Evolutionary conservation across 129 eudicot species (phyloP).

Genomic region (Oenanthe sinensis): DNA sequence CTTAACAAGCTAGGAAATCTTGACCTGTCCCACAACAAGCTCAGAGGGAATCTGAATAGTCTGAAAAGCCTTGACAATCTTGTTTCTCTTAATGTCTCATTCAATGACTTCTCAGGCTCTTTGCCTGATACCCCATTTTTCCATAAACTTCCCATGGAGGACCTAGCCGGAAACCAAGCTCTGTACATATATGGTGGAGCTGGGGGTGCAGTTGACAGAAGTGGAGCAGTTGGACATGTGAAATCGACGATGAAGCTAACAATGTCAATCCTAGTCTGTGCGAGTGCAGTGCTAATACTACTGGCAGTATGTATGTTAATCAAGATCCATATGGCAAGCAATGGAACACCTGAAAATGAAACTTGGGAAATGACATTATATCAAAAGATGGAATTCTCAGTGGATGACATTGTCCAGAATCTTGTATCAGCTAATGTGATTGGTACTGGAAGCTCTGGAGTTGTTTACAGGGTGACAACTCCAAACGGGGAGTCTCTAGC

Average conservation of each 20-base stretch:
- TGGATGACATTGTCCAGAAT: conserved; percentile 58
- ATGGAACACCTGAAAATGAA: conserved; percentile 15
- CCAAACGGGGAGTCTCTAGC: conserved; percentile 71
- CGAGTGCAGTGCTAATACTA: conserved; percentile 56
- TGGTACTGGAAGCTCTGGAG: conserved; percentile 98
- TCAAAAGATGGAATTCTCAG: conserved; percentile 77
- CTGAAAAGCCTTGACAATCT: conserved; percentile 70
- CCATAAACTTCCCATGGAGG: conserved; percentile 46
- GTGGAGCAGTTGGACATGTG: conserved; percentile 26
- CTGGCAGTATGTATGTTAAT: conserved; percentile 57
- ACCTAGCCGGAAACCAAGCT: conserved; percentile 55
- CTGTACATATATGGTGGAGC: conserved; percentile 43
- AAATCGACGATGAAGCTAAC: conserved; percentile 50
- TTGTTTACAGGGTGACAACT: conserved; percentile 66
- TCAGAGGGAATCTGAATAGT: conserved; percentile 46
- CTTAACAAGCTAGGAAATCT: conserved; percentile 61
- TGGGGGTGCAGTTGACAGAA: conserved; percentile 30
- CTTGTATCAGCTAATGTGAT: conserved; percentile 75
- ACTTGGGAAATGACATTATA: conserved; percentile 82
- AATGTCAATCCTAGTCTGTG: conserved; percentile 77
- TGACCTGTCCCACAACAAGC: conserved; percentile 74
- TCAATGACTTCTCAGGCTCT: conserved; percentile 72
- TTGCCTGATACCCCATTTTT: conserved; percentile 77
- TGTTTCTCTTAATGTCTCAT: conserved; percentile 73
- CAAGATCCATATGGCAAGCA: conserved; percentile 32